Percentiles rank a stretch among this genome's conserved stretches.
Evolutionary conservation across 495 filamentous ascomycete species (phyloP).

Genomic region (Viridothelium virens): DNA sequence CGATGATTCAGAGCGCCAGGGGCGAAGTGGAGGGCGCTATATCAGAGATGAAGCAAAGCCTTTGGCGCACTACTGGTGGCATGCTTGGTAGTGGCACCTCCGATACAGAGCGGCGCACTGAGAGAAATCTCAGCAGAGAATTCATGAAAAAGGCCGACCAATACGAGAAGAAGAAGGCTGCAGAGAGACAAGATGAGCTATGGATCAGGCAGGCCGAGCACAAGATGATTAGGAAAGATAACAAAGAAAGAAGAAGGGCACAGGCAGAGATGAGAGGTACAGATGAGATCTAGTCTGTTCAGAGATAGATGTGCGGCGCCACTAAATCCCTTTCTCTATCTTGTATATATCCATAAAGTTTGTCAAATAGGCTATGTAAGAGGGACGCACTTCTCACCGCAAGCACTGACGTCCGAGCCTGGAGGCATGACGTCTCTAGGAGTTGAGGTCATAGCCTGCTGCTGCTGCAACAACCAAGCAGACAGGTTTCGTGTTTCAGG

Average conservation of each 20-base stretch:
- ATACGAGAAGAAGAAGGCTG: not conserved
- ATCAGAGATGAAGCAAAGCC: not conserved
- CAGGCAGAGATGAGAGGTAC: not conserved
- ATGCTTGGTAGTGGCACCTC: not conserved
- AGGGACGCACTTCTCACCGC: not conserved
- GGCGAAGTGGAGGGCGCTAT: not conserved
- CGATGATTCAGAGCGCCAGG: not conserved
- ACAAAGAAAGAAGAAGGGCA: not conserved
- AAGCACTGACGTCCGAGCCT: not conserved
- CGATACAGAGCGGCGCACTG: not conserved
- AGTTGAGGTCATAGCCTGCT: constrained; percentile 2
- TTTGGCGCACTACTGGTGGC: not conserved
- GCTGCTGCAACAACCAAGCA: not conserved
- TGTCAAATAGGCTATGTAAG: not conserved
- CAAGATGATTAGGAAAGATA: not conserved
- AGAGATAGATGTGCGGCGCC: not conserved
- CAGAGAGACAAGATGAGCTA: not conserved
- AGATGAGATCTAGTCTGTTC: not conserved
- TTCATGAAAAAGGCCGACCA: not conserved
- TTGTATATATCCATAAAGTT: not conserved
- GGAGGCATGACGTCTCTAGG: not conserved
- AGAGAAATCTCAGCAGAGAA: not conserved
- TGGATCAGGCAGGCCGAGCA: not conserved
- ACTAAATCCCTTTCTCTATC: not conserved
- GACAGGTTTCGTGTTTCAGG: constrained; percentile 9